These are phyloP conservation scores for Solanum rostratum DNA, from an alignment of 257 asterid species.

Conservation along the genomic window DNA sequence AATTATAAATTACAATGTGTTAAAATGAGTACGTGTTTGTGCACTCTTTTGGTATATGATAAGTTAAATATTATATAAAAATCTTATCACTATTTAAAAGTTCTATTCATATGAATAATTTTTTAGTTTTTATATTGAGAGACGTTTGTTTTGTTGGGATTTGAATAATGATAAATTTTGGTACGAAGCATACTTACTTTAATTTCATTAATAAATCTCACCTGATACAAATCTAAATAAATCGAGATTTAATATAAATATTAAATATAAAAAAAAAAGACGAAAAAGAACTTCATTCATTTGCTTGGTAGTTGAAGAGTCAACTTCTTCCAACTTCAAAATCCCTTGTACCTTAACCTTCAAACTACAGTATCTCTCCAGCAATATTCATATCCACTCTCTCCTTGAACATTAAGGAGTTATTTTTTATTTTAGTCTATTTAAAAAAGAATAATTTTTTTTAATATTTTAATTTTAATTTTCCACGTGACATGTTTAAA, in stretches of 20 bases:
- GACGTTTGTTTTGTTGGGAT: not conserved
- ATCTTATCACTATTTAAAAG: not conserved
- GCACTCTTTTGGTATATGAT: no score
- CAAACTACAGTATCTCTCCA: slow-evolving; percentile 38
- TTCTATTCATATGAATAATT: not conserved
- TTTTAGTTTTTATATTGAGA: not conserved
- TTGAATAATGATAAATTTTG: not conserved
- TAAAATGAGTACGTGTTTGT: not conserved
- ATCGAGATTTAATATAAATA: not conserved
- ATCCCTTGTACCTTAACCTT: slow-evolving; percentile 41
- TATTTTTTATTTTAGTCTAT: no score
- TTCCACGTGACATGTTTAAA: no score
- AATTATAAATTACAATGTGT: not conserved
- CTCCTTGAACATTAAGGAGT: no score
- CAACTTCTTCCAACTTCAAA: slow-evolving; percentile 33
- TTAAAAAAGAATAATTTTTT: no score
- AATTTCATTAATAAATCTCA: not conserved
- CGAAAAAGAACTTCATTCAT: not conserved
- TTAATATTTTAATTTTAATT: no score
- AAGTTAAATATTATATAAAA: no score
- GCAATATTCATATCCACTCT: not conserved
- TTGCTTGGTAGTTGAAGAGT: slow-evolving; percentile 39
- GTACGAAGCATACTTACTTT: not conserved
- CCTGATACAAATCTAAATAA: not conserved
- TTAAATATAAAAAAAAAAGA: not conserved